Base-by-base conservation (phyloP, 1,139 yeast genomes). In the Debaryomycetaceae sp. region DNA sequence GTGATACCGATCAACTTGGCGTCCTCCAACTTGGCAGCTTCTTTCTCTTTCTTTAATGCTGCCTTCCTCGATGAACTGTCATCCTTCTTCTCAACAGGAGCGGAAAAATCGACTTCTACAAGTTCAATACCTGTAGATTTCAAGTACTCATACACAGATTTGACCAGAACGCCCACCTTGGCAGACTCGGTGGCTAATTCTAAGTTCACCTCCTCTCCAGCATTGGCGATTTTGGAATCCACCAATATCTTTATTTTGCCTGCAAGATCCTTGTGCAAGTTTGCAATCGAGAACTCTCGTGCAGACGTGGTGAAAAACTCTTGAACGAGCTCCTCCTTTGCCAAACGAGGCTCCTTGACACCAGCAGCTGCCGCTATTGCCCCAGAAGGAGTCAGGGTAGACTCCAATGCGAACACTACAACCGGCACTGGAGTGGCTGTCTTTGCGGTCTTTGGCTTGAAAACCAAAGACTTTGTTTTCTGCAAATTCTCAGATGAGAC, bases 1-100 rank as follows among this genome's bases (percentile, higher is more conserved):
- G 98, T 94, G 61, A 94, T 91, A 64, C 98, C 98, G 53, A 92
- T 88, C 57, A 92, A 73, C 56, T 92, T 92, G 41, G 96, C 96
- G 59, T 88, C 96, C 50, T 85, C 94, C 50, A 85, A 66, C 51
- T 79, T 79, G 40, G 85, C 81, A 34, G 74, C 68, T 36, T 59
- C 67, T 49, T 70, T 70, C 39, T 68, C 73, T 44, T 57, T 55
- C 46, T 60, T 64, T 37, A 58, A 43, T 13, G 59, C 56, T 18
- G 49, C 56, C 41, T 59, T 58, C 38, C 46, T 51, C 22, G 65
- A 49, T 15, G 59, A 47, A 35, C 17, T 17, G 17, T 53, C 54
- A 22, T 22, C 26, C 11, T 22, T 22, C 26, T 22, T 22, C 30
- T 67, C 50, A 17, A 64, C 54, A 14, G 64, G 59, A 26, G 75